phyloP scores from a whole-genome alignment of 176 grass and related monocot species.

The Echinochloa phyllopogon region DNA sequence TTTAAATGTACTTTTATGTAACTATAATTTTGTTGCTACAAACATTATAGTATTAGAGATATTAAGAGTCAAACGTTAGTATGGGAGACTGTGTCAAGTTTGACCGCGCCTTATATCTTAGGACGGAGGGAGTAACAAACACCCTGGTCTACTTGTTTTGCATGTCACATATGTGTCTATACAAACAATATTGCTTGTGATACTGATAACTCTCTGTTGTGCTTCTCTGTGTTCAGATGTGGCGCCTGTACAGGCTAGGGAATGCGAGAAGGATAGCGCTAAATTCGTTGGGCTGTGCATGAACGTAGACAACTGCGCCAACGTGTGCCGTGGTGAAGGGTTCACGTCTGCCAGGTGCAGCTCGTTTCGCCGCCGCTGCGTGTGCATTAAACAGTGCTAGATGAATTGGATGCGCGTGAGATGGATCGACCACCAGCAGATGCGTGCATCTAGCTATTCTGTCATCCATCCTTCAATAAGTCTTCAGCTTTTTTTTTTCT shows the following conservation, averaged over 20 bases:
- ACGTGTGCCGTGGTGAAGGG: constrained; percentile 39
- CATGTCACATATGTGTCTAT: background rate
- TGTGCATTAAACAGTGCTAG: constrained; percentile 38
- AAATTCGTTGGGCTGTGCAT: constrained; percentile 33
- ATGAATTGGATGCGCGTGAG: background rate
- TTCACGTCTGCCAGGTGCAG: constrained; percentile 24
- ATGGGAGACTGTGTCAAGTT: too few relatives aligned
- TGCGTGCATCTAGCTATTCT: too few relatives aligned
- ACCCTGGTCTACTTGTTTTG: too few relatives aligned
- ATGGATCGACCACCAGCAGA: too few relatives aligned
- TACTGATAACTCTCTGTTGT: background rate
- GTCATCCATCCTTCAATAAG: too few relatives aligned
- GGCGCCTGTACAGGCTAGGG: background rate
- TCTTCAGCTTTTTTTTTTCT: too few relatives aligned
- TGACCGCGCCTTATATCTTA: too few relatives aligned
- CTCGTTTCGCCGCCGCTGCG: constrained; percentile 27
- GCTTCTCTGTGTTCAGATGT: constrained; percentile 12
- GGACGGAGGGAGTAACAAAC: too few relatives aligned
- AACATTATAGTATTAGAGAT: too few relatives aligned
- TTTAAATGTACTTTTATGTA: too few relatives aligned
- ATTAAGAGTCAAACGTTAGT: too few relatives aligned
- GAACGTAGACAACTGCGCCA: constrained; percentile 11
- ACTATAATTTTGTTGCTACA: too few relatives aligned
- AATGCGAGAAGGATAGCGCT: constrained; percentile 32
- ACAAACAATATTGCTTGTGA: background rate